Evolutionary conservation across 148 eudicot genomes (phyloP), one percentile per base, ranked within the genome.

Genomic region (Amaranthus palmeri): DNA sequence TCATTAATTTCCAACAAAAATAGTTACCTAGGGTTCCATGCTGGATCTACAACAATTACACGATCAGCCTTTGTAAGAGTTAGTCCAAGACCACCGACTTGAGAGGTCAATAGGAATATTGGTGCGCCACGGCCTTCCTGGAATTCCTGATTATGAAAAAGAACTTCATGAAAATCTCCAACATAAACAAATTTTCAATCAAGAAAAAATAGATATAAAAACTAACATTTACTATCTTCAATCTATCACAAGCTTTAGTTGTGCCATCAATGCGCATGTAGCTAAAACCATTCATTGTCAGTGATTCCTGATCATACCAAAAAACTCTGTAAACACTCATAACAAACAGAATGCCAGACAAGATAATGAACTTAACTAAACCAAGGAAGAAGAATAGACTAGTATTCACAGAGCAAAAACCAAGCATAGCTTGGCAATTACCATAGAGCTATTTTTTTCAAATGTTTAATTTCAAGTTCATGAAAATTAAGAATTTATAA

Each of bases 1-100:
- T 25, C 36, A 25, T 25, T 25, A 25, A 25, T 25, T 25, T 25
- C 36, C 36, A 25, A 44, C 36, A 11, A 64, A n/a, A 43, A 59
- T 58, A 45, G 43, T 43, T 67, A 88, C 99, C 99, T 96, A 47
- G 99, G 99, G 75, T 96, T 92, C 99, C 99, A 96, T 8, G 99
- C 99, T 72, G 99, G 99, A 82, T 96, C 99, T 77, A 92, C 99
- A 76, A 96, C 99, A 65, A 96, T 96, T 36, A 96, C 99, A 68
- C 99, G 90, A 68, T 96, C 99, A 67, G 97, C 99, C 70, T 86
- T 96, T 53, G 99, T 96, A 50, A 96, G 93, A 45, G 99, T 96
- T 60, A 96, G 81, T 69, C 99, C 99, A 74, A 96, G 86, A 62
- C 99, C 99, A 48, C 99, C 99, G 43, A 96, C 99, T 90, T 92